Evolutionary conservation across 75 land plant species (phyloP).

Genomic region (Sequoiadendron giganteum): DNA sequence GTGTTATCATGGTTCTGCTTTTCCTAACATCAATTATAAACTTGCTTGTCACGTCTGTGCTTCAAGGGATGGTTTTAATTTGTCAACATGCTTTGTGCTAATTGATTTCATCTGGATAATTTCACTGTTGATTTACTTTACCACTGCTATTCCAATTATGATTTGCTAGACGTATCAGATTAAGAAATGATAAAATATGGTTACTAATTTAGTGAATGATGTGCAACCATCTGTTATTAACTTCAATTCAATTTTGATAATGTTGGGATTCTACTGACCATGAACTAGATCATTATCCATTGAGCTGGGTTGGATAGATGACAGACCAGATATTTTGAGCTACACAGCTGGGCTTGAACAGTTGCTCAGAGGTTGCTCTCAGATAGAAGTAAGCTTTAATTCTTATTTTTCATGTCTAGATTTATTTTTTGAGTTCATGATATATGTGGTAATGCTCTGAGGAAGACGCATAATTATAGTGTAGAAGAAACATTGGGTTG

Average conservation of each 20-base stretch:
- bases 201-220: neutral
- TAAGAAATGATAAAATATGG: neutral
- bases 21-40: neutral
- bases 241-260: neutral
- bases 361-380: slow-evolving; percentile 63
- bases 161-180: neutral
- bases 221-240: neutral
- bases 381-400: slow-evolving; percentile 65
- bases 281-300: slow-evolving; percentile 47
- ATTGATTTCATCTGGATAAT: neutral
- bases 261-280: neutral
- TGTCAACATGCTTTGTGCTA: neutral
- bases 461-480: neutral
- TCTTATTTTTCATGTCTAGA: neutral
- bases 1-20: neutral
- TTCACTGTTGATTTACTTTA: neutral
- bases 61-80: neutral
- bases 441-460: neutral
- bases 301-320: slow-evolving; percentile 63
- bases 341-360: slow-evolving; percentile 58
- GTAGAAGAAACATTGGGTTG: neutral
- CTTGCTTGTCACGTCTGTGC: neutral
- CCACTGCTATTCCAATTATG: neutral
- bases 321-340: slow-evolving; percentile 20
- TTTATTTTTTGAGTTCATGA: neutral